Percentiles rank a stretch among this genome's conserved stretches.
Conservation (phyloP, 2,329 filamentous ascomycete species). For the Geosmithia flava region DNA sequence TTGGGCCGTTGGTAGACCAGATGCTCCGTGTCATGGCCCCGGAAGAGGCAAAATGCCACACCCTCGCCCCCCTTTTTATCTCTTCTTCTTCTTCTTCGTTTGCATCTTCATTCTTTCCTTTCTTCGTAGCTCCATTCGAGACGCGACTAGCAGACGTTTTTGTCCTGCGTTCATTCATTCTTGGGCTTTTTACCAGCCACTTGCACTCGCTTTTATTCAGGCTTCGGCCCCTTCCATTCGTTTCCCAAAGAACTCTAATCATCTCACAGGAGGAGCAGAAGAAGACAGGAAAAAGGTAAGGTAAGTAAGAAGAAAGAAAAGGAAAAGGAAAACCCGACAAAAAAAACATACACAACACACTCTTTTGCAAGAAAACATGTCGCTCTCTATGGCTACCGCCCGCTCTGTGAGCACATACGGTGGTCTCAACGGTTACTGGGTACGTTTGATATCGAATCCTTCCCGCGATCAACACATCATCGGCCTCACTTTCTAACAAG, state of each 20-base stretch:
- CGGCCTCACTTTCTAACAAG: neutral
- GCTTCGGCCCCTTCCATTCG: conserved; percentile 21
- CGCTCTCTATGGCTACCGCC: conserved; percentile 6
- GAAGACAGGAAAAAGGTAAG: conserved; percentile 1
- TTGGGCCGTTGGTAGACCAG: neutral
- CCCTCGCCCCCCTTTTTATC: conserved; percentile 16
- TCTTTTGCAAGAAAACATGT: conserved; percentile 8
- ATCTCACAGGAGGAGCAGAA: conserved; percentile 1
- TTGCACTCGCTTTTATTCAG: conserved; percentile 15
- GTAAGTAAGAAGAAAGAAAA: neutral
- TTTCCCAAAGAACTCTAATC: conserved; percentile 5
- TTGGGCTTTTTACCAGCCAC: conserved; percentile 5
- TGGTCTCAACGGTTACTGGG: conserved; percentile 27
- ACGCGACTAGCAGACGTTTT: neutral
- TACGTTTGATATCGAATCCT: conserved; percentile 6
- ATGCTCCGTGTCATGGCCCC: neutral
- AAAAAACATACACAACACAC: conserved; percentile 7
- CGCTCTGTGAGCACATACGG: conserved; percentile 11
- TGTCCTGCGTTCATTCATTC: conserved; percentile 2
- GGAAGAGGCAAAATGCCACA: neutral
- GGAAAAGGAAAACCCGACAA: conserved; percentile 1
- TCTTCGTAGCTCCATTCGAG: no score
- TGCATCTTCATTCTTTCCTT: neutral
- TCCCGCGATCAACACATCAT: neutral
- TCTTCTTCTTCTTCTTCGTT: conserved; percentile 17